These are phyloP conservation scores for Entophlyctis helioformis DNA, from an alignment of 192 early-diverging fungal genomes.

Conservation along the genomic window DNA sequence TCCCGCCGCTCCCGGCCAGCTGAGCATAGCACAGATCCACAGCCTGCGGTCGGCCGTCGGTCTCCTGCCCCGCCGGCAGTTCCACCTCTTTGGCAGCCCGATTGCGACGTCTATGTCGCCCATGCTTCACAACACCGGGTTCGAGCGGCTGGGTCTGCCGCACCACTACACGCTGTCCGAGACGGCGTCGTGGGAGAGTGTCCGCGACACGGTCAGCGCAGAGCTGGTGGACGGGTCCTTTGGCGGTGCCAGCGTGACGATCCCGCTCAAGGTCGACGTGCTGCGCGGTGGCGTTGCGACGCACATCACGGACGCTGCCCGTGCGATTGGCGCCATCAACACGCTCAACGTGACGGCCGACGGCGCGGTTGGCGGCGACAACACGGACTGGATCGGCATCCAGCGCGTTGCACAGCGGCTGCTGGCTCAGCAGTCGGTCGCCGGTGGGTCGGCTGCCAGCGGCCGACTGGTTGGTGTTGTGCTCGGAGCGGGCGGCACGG, in stretches of 20 bases:
- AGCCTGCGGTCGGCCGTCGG: constrained; percentile 59
- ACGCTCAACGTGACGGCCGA: constrained; percentile 44
- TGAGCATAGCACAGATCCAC: constrained; percentile 70
- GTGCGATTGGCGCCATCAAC: constrained; percentile 90
- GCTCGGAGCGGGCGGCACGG: constrained; percentile 90
- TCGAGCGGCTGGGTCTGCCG: constrained; percentile 72
- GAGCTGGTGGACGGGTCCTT: constrained; percentile 53
- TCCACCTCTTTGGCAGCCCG: constrained; percentile 82
- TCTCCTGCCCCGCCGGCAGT: constrained; percentile 49
- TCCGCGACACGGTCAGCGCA: constrained; percentile 15
- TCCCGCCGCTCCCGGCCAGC: constrained; percentile 88
- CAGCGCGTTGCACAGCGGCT: constrained; percentile 33
- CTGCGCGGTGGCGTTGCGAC: constrained; percentile 51
- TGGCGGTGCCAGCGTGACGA: constrained; percentile 92
- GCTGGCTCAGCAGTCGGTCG: not conserved
- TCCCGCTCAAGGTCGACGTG: constrained; percentile 87
- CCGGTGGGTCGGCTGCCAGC: not conserved
- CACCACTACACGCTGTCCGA: constrained; percentile 68
- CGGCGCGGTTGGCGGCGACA: constrained; percentile 56
- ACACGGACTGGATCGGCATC: constrained; percentile 95
- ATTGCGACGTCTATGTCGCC: constrained; percentile 87
- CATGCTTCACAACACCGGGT: constrained; percentile 84
- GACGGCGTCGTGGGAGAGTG: constrained; percentile 45
- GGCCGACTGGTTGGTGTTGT: constrained; percentile 54
- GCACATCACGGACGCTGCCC: constrained; percentile 61